Evolutionary conservation across 352 stramenopile species (phyloP), one percentile per base, ranked within the genome.

Genomic region (Pythium guiyangense): DNA sequence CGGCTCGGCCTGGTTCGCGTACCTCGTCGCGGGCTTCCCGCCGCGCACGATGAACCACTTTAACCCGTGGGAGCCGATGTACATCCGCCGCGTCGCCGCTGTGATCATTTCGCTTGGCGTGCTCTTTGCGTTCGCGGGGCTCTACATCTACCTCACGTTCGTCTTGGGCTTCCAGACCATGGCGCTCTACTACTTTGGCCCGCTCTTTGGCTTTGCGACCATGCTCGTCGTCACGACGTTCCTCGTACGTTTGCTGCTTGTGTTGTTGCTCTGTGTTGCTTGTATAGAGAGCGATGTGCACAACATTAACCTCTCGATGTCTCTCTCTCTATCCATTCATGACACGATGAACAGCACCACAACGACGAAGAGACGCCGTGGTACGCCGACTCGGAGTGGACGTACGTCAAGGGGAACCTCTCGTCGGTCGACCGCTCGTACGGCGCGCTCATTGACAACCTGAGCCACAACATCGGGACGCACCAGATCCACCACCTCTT

Each of bases 401-500:
- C 77, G 37, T 93, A 90, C 63, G 80, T 91, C 58, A 88, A 90
- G 71, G 80, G 84, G 54, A 90, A 91, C 65, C 67, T 93, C 22
- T 89, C 77, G 65, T 86, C 73, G 27, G 79, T 93, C 20, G 83
- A 93, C 69, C 84, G 84, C 53, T 82, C 77, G 27, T 93, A 91
- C 69, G 84, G 84, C 49, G 67, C 68, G 57, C 52, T 93, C 52
- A 80, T 93, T 45, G 79, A 93, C 69, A 86, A 93, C 71, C 27
- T 91, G 60, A 89, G 77, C 75, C 80, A 93, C 74, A 86, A 93
- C 79, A 93, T 93, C 56, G 83, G 83, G 62, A 90, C 81, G 66
- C 84, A 93, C 71, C 80, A 91, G 69, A 71, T 91, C 54, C 84
- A 93, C 69, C 84, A 93, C 74, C 68, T 93, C 34, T 93, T 93